Evolutionary conservation across 164 flowering plant genomes (phyloP).

Genomic region (Magnolia officinalis): DNA sequence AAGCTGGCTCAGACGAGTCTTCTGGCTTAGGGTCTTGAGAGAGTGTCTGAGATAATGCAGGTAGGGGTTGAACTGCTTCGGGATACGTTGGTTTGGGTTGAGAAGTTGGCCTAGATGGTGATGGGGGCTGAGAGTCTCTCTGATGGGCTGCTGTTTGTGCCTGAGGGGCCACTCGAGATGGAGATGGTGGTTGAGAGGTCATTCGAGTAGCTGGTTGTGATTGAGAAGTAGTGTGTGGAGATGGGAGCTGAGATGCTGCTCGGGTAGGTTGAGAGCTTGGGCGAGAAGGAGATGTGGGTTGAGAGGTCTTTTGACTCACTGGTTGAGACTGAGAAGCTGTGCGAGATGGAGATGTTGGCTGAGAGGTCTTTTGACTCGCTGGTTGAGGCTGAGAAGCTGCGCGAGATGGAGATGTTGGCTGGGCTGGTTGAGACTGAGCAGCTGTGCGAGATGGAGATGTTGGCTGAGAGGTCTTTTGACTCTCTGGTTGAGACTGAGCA

Average conservation of each 20-base stretch:
- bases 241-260: background rate
- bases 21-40: background rate
- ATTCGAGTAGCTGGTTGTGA: slow-evolving; percentile 1
- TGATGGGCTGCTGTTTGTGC: slow-evolving; percentile 9
- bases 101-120: slow-evolving; percentile 9
- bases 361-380: background rate
- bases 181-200: slow-evolving; percentile 10
- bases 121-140: slow-evolving; percentile 1
- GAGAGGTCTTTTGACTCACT: background rate
- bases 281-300: background rate
- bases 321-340: no score
- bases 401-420: slow-evolving; percentile 7
- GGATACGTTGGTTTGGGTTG: background rate
- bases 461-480: slow-evolving; percentile 10
- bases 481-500: background rate
- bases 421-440: slow-evolving; percentile 11
- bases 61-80: background rate
- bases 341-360: background rate
- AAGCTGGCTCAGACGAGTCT: background rate
- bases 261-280: slow-evolving; percentile 1
- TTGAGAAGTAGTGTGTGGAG: background rate
- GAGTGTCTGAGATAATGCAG: slow-evolving; percentile 4
- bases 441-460: slow-evolving; percentile 21
- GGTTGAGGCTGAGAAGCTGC: background rate
- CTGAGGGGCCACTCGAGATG: slow-evolving; percentile 8